A percentile compares a stretch with the other conserved stretches of the same genome.
These are phyloP conservation scores for Carex parvula DNA, from an alignment of 176 grass and related monocot species.

Conservation along the genomic window DNA sequence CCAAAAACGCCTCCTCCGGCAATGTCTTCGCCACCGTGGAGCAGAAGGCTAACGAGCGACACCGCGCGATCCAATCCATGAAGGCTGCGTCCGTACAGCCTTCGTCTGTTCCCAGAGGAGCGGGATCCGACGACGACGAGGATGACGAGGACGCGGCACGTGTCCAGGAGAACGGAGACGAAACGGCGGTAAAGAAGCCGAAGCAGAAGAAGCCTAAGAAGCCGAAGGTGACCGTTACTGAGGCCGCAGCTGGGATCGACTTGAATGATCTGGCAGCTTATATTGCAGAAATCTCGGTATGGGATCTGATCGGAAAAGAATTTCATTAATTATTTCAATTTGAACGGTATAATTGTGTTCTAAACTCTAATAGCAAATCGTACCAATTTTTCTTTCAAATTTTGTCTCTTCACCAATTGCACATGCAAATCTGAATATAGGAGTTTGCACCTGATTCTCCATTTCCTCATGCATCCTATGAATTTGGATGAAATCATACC, in stretches of 20 bases:
- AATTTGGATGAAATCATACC: conserved; percentile 22
- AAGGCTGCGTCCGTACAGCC: conserved; percentile 38
- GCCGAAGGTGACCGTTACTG: conserved; percentile 70
- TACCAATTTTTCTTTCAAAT: not conserved
- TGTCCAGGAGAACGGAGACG: conserved; percentile 38
- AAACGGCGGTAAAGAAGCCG: conserved; percentile 40
- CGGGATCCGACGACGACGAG: conserved; percentile 55
- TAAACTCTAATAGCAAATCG: not conserved
- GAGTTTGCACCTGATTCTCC: not conserved
- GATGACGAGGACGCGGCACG: conserved; percentile 30
- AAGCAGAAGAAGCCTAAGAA: conserved; percentile 85
- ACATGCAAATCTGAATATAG: not conserved
- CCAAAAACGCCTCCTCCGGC: conserved; percentile 5
- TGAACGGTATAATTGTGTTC: not conserved
- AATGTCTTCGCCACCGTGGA: conserved; percentile 74
- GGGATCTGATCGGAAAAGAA: not conserved
- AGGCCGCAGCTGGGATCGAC: conserved; percentile 74
- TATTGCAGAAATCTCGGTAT: conserved; percentile 84
- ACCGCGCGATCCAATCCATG: conserved; percentile 60
- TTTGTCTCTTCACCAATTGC: not conserved
- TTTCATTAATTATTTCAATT: not conserved
- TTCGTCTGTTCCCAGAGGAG: conserved; percentile 7
- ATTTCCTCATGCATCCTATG: conserved; percentile 16
- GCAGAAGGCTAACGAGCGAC: conserved; percentile 73
- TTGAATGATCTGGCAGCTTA: conserved; percentile 53